Base-by-base conservation (phyloP, 2,329 filamentous ascomycete genomes). In the Trichoderma simmonsii region DNA sequence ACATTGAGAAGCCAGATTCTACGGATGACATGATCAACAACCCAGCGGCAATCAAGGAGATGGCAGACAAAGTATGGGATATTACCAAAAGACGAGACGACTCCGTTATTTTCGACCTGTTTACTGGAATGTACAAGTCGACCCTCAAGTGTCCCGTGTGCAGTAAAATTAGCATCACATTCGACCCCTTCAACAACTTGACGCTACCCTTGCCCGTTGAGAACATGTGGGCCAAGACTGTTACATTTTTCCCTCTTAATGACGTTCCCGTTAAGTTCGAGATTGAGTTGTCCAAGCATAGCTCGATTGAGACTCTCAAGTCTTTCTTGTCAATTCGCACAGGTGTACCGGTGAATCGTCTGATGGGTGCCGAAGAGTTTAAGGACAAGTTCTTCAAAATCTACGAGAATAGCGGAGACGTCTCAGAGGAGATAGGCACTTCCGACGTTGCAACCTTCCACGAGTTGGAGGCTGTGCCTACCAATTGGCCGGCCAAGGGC, bases 81-180 rank as follows among this genome's bases (percentile, higher is more conserved):
- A 97, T 97, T 73, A 97, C 97, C 75, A 93, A 94, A 78, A 91
- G 92, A 74, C 91, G 96, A 67, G 97, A 99, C 76, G 94, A 98
- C 79, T 98, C 96, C 0, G 92, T 98, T 54, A 93, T 98, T 75
- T 95, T 94, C 71, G 96, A 99, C 79, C 86, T 99, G 12, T 99
- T 99, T 81, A 97, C 94, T 26, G 96, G 96, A 74, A 94, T 98
- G 87, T 99, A 98, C 87, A 98, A 98, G 84, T 98, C 97, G 59
- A 98, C 95, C 0, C 88, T 99, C 74, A 92, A 96, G 74, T 99
- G 96, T 79, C 96, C 96, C 0, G 88, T 88, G 8, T 99, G 96
- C 80, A 88, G 92, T 76, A 99, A 98, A 83, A 92, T 98, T 82
- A 98, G 95, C 87, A 97, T 99, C 77, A 98, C 96, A 0, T 99